A percentile compares a stretch with the other conserved stretches of the same genome.
These are phyloP conservation scores for Physcomitrellopsis africana DNA, from an alignment of 225 moss, liverwort and hornwort genomes.

Conservation along the genomic window DNA sequence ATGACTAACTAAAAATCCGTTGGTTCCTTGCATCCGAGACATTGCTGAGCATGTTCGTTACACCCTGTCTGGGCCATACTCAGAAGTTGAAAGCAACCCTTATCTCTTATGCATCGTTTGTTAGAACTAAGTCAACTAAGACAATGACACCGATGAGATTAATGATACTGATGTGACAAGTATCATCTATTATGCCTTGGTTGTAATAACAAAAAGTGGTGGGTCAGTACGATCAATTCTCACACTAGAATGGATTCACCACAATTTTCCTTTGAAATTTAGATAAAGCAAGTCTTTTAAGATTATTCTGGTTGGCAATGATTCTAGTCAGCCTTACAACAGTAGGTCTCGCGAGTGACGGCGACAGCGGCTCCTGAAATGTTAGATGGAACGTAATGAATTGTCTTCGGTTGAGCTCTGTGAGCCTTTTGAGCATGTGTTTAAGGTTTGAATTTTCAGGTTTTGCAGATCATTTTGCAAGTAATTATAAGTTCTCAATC, in stretches of 20 bases:
- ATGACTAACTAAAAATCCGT: not conserved
- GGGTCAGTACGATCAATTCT: not conserved
- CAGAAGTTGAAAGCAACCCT: too few species aligned
- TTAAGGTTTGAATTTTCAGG: not conserved
- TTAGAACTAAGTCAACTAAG: not conserved
- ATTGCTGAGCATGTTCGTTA: not conserved
- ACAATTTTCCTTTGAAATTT: too few species aligned
- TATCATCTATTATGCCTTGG: not conserved
- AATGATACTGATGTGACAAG: not conserved
- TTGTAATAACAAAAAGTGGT: not conserved
- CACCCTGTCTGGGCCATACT: too few species aligned
- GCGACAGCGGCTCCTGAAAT: not conserved
- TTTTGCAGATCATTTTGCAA: not conserved
- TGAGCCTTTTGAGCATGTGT: not conserved
- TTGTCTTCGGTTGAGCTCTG: not conserved
- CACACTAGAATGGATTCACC: not conserved
- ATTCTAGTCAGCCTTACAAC: not conserved
- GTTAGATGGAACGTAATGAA: not conserved
- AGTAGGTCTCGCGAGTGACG: not conserved
- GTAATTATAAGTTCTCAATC: not conserved
- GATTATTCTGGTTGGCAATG: not conserved
- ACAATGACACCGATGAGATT: not conserved
- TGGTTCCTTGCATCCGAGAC: not conserved
- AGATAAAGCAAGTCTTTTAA: not conserved
- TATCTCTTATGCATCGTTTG: too few species aligned